These are phyloP conservation scores for Cercospora sp. DNA, from an alignment of 2,329 filamentous ascomycete species.

Conservation along the genomic window DNA sequence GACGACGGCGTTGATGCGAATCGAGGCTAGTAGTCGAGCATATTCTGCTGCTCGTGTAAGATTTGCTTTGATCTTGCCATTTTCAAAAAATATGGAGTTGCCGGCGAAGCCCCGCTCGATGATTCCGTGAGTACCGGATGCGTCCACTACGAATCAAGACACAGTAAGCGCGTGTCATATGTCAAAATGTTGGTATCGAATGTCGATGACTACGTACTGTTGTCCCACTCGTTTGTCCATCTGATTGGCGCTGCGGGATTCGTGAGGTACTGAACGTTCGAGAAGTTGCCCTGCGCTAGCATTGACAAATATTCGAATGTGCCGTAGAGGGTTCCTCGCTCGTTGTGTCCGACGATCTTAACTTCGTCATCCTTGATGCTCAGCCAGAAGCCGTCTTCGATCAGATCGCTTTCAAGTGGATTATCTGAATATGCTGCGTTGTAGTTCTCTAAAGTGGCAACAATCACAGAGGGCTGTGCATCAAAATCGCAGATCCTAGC, in stretches of 20 bases:
- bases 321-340: conserved; percentile 68
- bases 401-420: conserved; percentile 40
- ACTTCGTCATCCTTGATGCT: conserved; percentile 51
- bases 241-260: conserved; percentile 64
- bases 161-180: neutral
- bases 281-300: conserved; percentile 61
- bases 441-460: conserved; percentile 54
- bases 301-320: conserved; percentile 68
- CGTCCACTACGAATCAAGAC: conserved; percentile 10
- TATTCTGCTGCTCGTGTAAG: conserved; percentile 63
- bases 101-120: conserved; percentile 71
- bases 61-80: conserved; percentile 59
- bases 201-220: conserved; percentile 57
- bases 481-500: conserved; percentile 39
- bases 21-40: conserved; percentile 65
- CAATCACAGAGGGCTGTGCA: conserved; percentile 44
- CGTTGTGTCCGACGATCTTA: conserved; percentile 64
- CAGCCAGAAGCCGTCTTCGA: conserved; percentile 64
- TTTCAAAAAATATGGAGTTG: conserved; percentile 66
- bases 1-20: conserved; percentile 65
- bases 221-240: conserved; percentile 75
- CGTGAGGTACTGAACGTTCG: conserved; percentile 49
- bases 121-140: conserved; percentile 9
- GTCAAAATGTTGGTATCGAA: conserved; percentile 25
- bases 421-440: conserved; percentile 35